Evolutionary conservation across 2,329 filamentous ascomycete genomes (phyloP).

Genomic region (Whalleya microplaca): DNA sequence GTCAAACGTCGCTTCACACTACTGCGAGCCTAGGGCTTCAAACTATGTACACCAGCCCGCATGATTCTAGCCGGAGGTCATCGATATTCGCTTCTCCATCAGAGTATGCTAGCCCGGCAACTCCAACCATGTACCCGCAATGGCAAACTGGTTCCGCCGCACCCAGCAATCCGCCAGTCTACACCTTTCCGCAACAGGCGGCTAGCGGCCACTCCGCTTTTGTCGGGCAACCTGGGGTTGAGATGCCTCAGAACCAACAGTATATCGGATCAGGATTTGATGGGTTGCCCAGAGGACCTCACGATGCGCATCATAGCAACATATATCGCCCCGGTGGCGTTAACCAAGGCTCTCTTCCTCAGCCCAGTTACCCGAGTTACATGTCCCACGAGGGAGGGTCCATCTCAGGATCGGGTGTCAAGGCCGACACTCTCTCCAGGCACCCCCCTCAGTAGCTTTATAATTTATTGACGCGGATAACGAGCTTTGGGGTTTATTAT

Average conservation of each 20-base stretch:
- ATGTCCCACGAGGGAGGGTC: constrained; percentile 21
- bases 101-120: constrained; percentile 50
- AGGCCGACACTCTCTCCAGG: constrained; percentile 18
- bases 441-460: constrained; percentile 18
- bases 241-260: constrained; percentile 31
- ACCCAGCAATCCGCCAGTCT: constrained; percentile 47
- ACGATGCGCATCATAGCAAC: constrained; percentile 31
- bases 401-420: constrained; percentile 13
- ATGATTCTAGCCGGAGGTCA: constrained; percentile 50
- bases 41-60: constrained; percentile 50
- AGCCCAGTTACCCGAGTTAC: constrained; percentile 22
- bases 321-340: constrained; percentile 33
- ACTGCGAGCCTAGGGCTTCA: constrained; percentile 43
- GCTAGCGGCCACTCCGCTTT: constrained; percentile 33
- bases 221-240: constrained; percentile 33
- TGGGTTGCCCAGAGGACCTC: constrained; percentile 31
- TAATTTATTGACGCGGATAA: background rate
- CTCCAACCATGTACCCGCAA: constrained; percentile 45
- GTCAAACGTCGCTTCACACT: constrained; percentile 34
- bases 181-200: constrained; percentile 49
- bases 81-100: constrained; percentile 47
- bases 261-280: constrained; percentile 37
- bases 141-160: constrained; percentile 51
- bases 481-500: background rate
- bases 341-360: constrained; percentile 14